phyloP scores from a whole-genome alignment of 2,329 filamentous ascomycete species.

The Neonectria coccinea region DNA sequence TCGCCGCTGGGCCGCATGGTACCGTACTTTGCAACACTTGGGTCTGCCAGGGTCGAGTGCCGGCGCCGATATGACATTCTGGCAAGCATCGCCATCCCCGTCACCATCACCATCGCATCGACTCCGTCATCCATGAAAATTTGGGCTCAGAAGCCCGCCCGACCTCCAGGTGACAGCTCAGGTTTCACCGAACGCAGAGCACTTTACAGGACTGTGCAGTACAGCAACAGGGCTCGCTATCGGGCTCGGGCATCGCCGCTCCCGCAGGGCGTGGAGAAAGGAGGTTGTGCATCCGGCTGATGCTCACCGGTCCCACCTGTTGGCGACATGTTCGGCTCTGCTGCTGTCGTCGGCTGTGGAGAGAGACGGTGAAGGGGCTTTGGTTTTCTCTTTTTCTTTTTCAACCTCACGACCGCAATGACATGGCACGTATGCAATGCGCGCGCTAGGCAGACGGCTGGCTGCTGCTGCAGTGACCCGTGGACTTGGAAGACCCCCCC shows the following conservation, averaged over 20 bases:
- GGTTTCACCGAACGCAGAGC: slow-evolving; percentile 11
- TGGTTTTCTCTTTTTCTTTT: background rate
- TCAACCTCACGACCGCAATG: slow-evolving; percentile 5
- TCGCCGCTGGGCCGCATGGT: slow-evolving; percentile 17
- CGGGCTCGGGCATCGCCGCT: background rate
- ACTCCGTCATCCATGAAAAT: background rate
- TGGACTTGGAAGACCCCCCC: slow-evolving; percentile 11
- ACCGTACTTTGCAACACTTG: slow-evolving; percentile 16
- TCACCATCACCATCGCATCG: slow-evolving; percentile 5
- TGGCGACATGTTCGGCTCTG: background rate
- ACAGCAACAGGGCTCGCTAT: background rate
- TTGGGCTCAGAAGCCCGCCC: slow-evolving; percentile 6
- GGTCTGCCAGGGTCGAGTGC: slow-evolving; percentile 16
- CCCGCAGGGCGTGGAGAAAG: background rate
- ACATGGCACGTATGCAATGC: background rate
- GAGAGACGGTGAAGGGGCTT: slow-evolving; percentile 1
- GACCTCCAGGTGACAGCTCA: slow-evolving; percentile 15
- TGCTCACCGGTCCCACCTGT: slow-evolving; percentile 3
- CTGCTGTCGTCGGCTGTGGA: background rate
- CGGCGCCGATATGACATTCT: background rate
- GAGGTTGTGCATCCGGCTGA: slow-evolving; percentile 7
- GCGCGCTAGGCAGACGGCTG: background rate
- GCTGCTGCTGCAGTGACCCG: slow-evolving; percentile 19
- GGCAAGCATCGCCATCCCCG: slow-evolving; percentile 5
- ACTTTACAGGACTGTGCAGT: background rate